Evolutionary conservation across 2,329 filamentous ascomycete genomes (phyloP), one percentile per base, ranked within the genome.

Genomic region (Mycogone perniciosa): DNA sequence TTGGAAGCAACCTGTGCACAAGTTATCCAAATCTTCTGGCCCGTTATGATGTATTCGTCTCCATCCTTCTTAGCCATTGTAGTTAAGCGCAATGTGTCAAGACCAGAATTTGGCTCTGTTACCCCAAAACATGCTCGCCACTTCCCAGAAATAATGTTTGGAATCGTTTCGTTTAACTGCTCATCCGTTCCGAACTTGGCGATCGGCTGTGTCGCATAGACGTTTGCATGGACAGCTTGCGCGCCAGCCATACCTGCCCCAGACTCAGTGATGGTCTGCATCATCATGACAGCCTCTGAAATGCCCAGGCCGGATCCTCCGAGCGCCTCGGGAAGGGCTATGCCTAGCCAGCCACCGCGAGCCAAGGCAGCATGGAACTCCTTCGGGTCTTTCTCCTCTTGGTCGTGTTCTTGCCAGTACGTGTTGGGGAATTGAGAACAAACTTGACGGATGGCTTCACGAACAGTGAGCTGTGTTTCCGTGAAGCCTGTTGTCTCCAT

Each of bases 11-110:
- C 85, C 64, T 95, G 88, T 0, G 89, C 89, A 48, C 82, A 91
- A 0, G 88, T 88, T 49, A 93, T 95, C 89, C 89, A 95, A 49
- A 92, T 91, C 70, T 95, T 95, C 64, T 92, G 87, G 0, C 89
- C 88, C 0, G 80, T 80, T 8, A 95, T 76, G 1, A 70, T 73
- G 63, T 91, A 95, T 4, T 72, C 76, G 10, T 79, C 79, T 20
- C 81, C 78, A 3, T 54, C 50, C 35, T 65, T 60, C 57, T 67
- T 76, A 0, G 88, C 88, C 5, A 71, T 68, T 0, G 88, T 92
- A 37, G 75, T 76, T 4, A 95, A 71, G 39, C 83, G 80, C 8
- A 91, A 71, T 0, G 88, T 95, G 53, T 95, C 85, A 1, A 95
- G 78, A 0, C 89, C 88, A 0, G 86, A 84, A 56, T 90, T 85